Percentiles rank a stretch among this genome's conserved stretches.
Evolutionary conservation across 306 rosid species (phyloP).

Genomic region (Malus domestica): DNA sequence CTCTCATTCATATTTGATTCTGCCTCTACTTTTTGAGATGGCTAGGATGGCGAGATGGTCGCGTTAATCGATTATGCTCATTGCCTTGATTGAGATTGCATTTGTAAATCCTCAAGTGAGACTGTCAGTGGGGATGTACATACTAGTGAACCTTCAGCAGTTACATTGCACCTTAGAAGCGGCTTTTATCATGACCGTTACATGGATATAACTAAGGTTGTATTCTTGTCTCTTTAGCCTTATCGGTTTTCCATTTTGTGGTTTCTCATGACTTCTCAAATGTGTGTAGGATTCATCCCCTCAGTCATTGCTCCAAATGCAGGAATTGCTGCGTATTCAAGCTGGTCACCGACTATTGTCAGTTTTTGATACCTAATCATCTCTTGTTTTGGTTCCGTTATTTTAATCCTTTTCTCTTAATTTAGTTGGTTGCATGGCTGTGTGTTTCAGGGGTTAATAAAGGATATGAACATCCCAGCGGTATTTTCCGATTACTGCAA

Average conservation of each 20-base stretch:
- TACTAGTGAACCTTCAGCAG: slow-evolving; percentile 24
- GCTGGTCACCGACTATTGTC: slow-evolving; percentile 85
- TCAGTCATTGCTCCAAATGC: slow-evolving; percentile 82
- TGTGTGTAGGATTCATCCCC: slow-evolving; percentile 54
- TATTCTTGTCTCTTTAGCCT: not conserved
- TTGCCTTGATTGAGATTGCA: slow-evolving; percentile 49
- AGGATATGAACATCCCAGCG: slow-evolving; percentile 48
- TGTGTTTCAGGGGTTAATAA: slow-evolving; percentile 52
- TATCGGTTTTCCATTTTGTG: not conserved
- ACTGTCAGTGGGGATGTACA: slow-evolving; percentile 9
- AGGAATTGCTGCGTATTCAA: slow-evolving; percentile 80
- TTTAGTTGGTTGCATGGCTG: slow-evolving; percentile 4
- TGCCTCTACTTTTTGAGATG: slow-evolving; percentile 24
- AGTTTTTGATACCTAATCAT: slow-evolving; percentile 13
- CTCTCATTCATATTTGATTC: not conserved
- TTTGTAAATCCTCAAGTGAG: slow-evolving; percentile 51
- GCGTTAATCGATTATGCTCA: slow-evolving; percentile 39
- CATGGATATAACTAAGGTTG: slow-evolving; percentile 53
- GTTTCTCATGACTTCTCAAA: slow-evolving; percentile 2
- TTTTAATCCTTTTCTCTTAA: not conserved
- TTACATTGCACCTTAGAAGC: slow-evolving; percentile 57
- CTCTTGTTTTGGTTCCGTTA: not conserved
- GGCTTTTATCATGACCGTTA: slow-evolving; percentile 84
- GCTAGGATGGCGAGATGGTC: slow-evolving; percentile 71
- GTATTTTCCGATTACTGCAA: slow-evolving; percentile 82